Base-by-base conservation (phyloP, 208 protist genomes). In the Wallacemonas sp. region DNA sequence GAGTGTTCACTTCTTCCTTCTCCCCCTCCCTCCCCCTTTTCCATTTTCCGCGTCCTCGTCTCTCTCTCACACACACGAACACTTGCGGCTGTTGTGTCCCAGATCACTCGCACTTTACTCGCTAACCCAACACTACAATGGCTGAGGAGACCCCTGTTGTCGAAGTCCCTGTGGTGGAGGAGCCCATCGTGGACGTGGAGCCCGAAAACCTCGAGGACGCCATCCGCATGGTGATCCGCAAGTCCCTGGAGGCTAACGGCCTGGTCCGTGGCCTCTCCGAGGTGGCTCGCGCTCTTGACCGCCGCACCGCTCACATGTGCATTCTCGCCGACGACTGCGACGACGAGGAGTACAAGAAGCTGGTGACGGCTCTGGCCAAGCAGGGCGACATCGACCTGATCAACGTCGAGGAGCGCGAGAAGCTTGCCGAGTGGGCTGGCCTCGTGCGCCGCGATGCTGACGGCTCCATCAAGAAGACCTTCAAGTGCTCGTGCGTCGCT, bases 291-390 rank as follows among this genome's bases (percentile, higher is more conserved):
- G 83, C 86, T 21, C 83, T 97, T 24, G 85, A 97, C 76, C 82
- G 83, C 75, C 81, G 85, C 76, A 84, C 68, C 63, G 91, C 83
- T 30, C 83, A 91, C 73, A 78, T 97, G 62, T 93, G 84, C 74
- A 81, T 97, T 52, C 87, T 97, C 55, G 89, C 91, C 41, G 89
- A 95, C 22, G 89, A 95, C 78, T 95, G 89, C 79, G 91, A 97
- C 62, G 89, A 97, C 66, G 87, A 89, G 79, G 85, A 83, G 58
- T 97, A 95, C 87, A 97, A 95, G 84, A 93, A 92, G 60, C 89
- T 97, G 39, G 79, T 97, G 60, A 87, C 73, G 9, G 87, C 85
- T 42, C 87, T 97, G 32, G 73, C 82, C 58, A 84, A 79, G 58
- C 89, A 93, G 73, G 76, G 86, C 50, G 77, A 88, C 54, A 89